Evolutionary conservation across 805 yeast genomes (phyloP).

Genomic region (Brettanomyces naardenensis): DNA sequence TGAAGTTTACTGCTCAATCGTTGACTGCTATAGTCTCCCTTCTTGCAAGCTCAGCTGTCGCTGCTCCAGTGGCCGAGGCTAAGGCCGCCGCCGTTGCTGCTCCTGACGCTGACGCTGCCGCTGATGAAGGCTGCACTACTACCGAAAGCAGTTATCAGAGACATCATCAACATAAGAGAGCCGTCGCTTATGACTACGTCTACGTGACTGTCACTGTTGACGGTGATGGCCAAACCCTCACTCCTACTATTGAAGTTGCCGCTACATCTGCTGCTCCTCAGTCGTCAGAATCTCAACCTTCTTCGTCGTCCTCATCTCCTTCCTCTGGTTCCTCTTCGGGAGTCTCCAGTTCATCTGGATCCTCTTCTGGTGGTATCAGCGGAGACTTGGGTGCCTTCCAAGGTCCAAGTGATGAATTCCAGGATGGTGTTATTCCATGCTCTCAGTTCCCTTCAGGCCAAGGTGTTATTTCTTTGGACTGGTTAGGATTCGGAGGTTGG

Average conservation of each 20-base stretch:
- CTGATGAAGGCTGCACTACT: slow-evolving; percentile 31
- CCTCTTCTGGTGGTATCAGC: slow-evolving; percentile 28
- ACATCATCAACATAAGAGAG: slow-evolving; percentile 57
- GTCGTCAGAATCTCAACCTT: slow-evolving; percentile 22
- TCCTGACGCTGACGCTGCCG: slow-evolving; percentile 32
- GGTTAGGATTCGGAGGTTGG: slow-evolving; percentile 58
- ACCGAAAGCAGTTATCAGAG: slow-evolving; percentile 36
- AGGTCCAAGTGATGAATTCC: slow-evolving; percentile 53
- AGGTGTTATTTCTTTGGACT: slow-evolving; percentile 73
- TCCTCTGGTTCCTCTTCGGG: slow-evolving; percentile 17
- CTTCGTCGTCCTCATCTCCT: slow-evolving; percentile 27
- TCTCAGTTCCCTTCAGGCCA: slow-evolving; percentile 67
- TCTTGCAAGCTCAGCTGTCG: slow-evolving; percentile 16
- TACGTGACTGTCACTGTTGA: slow-evolving; percentile 50
- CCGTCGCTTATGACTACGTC: slow-evolving; percentile 38
- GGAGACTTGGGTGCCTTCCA: slow-evolving; percentile 57
- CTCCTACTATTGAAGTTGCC: slow-evolving; percentile 25
- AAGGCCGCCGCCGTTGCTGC: slow-evolving; percentile 21
- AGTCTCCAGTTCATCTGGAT: slow-evolving; percentile 22
- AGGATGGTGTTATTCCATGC: slow-evolving; percentile 68
- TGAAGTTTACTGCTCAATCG: slow-evolving; percentile 19
- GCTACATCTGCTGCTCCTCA: slow-evolving; percentile 17
- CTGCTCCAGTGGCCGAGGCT: slow-evolving; percentile 19
- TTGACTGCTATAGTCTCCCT: slow-evolving; percentile 20
- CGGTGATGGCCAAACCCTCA: slow-evolving; percentile 37